Evolutionary conservation across 305 asterid species (phyloP).

Genomic region (Lippia alba): DNA sequence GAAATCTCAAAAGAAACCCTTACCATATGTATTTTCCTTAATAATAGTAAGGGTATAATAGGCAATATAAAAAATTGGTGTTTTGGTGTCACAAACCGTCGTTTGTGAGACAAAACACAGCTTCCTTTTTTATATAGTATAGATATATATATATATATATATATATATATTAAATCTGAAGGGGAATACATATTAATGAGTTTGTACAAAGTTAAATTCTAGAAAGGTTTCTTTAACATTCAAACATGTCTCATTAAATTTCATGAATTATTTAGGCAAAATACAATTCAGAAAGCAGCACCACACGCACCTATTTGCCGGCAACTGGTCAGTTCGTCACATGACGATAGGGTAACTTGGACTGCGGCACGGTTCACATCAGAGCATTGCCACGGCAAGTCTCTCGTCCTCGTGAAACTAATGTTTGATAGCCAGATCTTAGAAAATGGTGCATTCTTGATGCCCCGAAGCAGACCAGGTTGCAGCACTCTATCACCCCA

Average conservation of each 20-base stretch:
- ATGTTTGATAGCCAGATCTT: constrained; percentile 79
- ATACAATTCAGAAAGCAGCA: constrained; percentile 39
- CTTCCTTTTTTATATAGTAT: too few relatives aligned
- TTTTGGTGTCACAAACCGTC: too few relatives aligned
- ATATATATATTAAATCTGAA: too few relatives aligned
- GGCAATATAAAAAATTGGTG: too few relatives aligned
- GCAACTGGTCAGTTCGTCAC: constrained; percentile 62
- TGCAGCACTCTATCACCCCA: constrained; percentile 81
- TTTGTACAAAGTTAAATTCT: background rate
- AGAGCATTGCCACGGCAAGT: constrained; percentile 78
- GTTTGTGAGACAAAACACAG: too few relatives aligned
- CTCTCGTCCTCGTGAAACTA: constrained; percentile 45
- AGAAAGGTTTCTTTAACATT: background rate
- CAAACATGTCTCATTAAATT: background rate
- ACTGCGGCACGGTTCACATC: constrained; percentile 80
- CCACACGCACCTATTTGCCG: constrained; percentile 62
- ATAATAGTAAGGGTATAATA: too few relatives aligned
- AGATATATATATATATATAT: too few relatives aligned
- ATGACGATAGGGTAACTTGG: constrained; percentile 84
- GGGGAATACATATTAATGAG: background rate
- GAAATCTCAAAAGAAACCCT: too few relatives aligned
- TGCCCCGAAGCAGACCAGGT: constrained; percentile 76
- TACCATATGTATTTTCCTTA: too few relatives aligned
- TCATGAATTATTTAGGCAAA: background rate
- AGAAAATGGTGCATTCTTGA: constrained; percentile 69